A percentile compares a stretch with the other conserved stretches of the same genome.
These are phyloP conservation scores for Gyromitra esculenta DNA, from an alignment of 2,329 filamentous ascomycete genomes.

Conservation along the genomic window DNA sequence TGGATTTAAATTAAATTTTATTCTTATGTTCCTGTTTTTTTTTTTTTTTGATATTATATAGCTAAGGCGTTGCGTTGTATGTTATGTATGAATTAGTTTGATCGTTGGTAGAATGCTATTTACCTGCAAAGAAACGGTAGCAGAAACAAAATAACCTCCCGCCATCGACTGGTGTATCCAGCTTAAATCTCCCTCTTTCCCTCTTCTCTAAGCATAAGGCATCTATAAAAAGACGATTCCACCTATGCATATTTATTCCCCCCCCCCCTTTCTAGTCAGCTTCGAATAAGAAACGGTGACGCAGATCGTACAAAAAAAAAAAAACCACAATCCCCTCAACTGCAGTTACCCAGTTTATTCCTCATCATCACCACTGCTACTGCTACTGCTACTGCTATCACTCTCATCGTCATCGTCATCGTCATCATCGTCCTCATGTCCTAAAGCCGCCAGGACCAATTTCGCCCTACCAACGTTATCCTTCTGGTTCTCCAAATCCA, in stretches of 20 bases:
- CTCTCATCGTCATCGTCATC: constrained; percentile 42
- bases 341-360: constrained; percentile 12
- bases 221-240: constrained; percentile 10
- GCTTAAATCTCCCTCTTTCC: background rate
- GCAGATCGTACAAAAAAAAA: constrained; percentile 18
- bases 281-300: constrained; percentile 4
- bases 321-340: background rate
- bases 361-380: constrained; percentile 15
- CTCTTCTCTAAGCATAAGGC: constrained; percentile 10
- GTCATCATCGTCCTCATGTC: constrained; percentile 45
- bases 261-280: background rate
- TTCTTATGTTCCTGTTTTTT: constrained; percentile 12
- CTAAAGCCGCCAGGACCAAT: constrained; percentile 48
- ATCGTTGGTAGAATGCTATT: constrained; percentile 20
- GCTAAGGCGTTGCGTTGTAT: background rate
- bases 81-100: constrained; percentile 26
- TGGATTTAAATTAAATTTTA: background rate
- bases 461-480: constrained; percentile 43
- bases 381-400: constrained; percentile 11
- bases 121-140: constrained; percentile 1
- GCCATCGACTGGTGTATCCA: background rate
- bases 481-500: constrained; percentile 23
- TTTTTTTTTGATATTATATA: constrained; percentile 5
- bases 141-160: background rate
- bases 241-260: constrained; percentile 11